A percentile compares a stretch with the other conserved stretches of the same genome.
Conservation (phyloP, 805 yeast species). For the Candida sphagnicola region DNA sequence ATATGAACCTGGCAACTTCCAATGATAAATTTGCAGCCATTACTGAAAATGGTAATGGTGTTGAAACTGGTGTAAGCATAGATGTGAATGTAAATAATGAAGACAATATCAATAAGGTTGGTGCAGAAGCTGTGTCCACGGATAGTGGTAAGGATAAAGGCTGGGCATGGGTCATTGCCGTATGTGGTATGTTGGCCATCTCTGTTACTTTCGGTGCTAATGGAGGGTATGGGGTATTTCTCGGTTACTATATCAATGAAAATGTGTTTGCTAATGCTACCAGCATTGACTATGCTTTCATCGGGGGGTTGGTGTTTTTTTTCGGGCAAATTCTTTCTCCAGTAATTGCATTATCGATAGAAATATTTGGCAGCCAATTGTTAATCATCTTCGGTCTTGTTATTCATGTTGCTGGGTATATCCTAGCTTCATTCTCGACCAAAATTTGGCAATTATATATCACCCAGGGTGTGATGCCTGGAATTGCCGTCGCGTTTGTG, state of each 20-base stretch:
- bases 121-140: background rate
- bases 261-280: conserved; percentile 48
- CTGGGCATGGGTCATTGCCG: conserved; percentile 45
- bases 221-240: conserved; percentile 46
- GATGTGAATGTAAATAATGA: background rate
- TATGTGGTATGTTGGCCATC: conserved; percentile 42
- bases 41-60: too few species aligned
- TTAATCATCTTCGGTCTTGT: conserved; percentile 1
- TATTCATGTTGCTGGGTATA: conserved; percentile 2
- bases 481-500: conserved; percentile 50
- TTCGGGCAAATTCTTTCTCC: conserved; percentile 47
- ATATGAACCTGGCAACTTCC: too few species aligned
- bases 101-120: background rate
- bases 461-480: conserved; percentile 60
- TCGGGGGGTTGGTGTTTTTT: conserved; percentile 61
- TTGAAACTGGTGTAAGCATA: background rate
- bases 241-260: conserved; percentile 48
- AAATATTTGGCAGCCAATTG: conserved; percentile 1
- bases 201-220: conserved; percentile 51
- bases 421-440: conserved; percentile 55
- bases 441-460: conserved; percentile 57
- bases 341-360: conserved; percentile 23
- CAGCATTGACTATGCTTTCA: conserved; percentile 52
- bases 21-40: too few species aligned
- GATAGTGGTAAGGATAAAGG: conserved; percentile 21